Evolutionary conservation across 1,284 basidiomycete genomes (phyloP).

Genomic region (Paramarasmius palmivorus): DNA sequence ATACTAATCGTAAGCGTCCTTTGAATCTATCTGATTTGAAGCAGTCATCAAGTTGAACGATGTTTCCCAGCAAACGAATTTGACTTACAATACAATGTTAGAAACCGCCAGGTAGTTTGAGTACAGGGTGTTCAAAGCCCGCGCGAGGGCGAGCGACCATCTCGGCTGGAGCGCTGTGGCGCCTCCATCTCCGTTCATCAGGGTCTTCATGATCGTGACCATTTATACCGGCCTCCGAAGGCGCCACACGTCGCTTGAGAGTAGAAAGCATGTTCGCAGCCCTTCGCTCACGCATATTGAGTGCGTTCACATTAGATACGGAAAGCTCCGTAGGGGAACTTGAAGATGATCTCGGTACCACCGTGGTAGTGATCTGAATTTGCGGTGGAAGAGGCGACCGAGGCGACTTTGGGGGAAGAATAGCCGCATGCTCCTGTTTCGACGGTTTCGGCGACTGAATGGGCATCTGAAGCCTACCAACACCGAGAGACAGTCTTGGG

Average conservation of each 20-base stretch:
- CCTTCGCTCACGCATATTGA: conserved; percentile 53
- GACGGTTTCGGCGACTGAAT: conserved; percentile 29
- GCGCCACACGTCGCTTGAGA: conserved; percentile 54
- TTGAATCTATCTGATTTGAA: no score
- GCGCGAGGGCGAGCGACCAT: conserved; percentile 37
- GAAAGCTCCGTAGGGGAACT: conserved; percentile 48
- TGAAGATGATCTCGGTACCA: conserved; percentile 46
- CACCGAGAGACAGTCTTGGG: conserved; percentile 38
- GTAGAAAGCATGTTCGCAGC: conserved; percentile 66
- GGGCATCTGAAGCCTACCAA: conserved; percentile 53
- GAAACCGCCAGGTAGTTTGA: conserved; percentile 47
- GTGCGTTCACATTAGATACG: conserved; percentile 50
- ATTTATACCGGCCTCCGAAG: conserved; percentile 24
- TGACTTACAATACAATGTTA: conserved; percentile 22
- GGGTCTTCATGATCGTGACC: conserved; percentile 22
- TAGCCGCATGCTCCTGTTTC: conserved; percentile 17
- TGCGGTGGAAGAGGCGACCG: conserved; percentile 37
- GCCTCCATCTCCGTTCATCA: conserved; percentile 40
- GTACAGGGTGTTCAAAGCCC: conserved; percentile 49
- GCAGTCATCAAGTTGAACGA: no score
- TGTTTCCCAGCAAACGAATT: no score
- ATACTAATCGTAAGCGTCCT: no score
- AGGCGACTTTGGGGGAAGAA: conserved; percentile 33
- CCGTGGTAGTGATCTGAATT: conserved; percentile 48
- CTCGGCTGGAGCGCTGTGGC: conserved; percentile 50